phyloP scores from a whole-genome alignment of 768 basidiomycete species.

The Neoboletus magnificus region DNA sequence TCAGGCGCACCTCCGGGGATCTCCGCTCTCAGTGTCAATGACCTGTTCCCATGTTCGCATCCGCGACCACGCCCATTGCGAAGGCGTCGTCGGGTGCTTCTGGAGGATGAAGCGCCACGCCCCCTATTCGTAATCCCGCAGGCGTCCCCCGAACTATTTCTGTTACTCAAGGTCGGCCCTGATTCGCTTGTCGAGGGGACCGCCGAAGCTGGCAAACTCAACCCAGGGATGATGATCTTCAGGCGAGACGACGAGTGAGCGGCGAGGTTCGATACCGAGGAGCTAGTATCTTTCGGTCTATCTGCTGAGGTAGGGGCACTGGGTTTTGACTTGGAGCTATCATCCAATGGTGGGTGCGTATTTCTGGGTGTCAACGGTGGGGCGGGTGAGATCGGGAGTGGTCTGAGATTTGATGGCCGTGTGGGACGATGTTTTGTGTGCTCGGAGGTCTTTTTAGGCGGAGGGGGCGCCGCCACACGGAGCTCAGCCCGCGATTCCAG shows the following conservation, averaged over 20 bases:
- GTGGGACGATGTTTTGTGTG: neutral
- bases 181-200: neutral
- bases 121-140: neutral
- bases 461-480: neutral
- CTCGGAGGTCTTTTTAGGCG: neutral
- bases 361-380: neutral
- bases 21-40: neutral
- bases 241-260: neutral
- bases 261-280: neutral
- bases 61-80: neutral
- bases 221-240: conserved; percentile 2
- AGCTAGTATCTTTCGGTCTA: neutral
- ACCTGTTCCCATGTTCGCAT: neutral
- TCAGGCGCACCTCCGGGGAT: neutral
- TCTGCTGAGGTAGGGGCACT: neutral
- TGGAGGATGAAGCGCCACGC: neutral
- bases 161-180: neutral
- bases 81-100: neutral
- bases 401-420: conserved; percentile 15
- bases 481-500: neutral
- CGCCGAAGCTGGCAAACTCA: neutral
- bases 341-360: neutral
- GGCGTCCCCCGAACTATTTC: neutral
- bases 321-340: neutral
- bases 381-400: neutral